Conservation (phyloP, 495 filamentous ascomycete species). For the Penicillium argentinense region DNA sequence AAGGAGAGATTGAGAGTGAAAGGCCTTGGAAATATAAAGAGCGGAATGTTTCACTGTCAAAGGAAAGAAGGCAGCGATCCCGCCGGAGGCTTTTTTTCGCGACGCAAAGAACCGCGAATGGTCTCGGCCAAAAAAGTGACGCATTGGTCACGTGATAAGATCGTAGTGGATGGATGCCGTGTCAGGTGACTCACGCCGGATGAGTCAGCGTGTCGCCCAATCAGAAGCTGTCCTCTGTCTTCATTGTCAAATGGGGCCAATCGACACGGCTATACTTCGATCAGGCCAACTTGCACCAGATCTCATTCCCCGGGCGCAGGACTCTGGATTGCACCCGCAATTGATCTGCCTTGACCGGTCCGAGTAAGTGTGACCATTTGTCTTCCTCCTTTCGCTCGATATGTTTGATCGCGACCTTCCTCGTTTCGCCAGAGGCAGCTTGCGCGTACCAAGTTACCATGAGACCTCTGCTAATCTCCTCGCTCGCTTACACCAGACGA, state of each 20-base stretch:
- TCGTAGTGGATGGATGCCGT: too few relatives aligned
- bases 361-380: slow-evolving; percentile 1
- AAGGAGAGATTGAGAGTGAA: slow-evolving; percentile 1
- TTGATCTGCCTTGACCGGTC: slow-evolving; percentile 14
- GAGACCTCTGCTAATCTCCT: slow-evolving; percentile 9
- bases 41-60: too few relatives aligned
- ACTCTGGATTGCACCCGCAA: not conserved
- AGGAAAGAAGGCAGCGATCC: slow-evolving; percentile 10
- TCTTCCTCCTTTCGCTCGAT: not conserved
- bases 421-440: slow-evolving; percentile 1
- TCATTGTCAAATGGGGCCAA: slow-evolving; percentile 16
- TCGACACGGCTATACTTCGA: slow-evolving; percentile 9
- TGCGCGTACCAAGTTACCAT: slow-evolving; percentile 20
- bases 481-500: slow-evolving; percentile 2
- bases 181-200: not conserved
- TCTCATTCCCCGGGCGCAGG: slow-evolving; percentile 9
- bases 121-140: slow-evolving; percentile 26
- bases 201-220: slow-evolving; percentile 31
- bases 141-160: slow-evolving; percentile 29
- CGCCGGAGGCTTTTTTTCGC: slow-evolving; percentile 5
- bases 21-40: not conserved
- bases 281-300: slow-evolving; percentile 29
- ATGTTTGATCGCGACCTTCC: not conserved
- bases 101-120: slow-evolving; percentile 10
- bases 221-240: slow-evolving; percentile 41